Base-by-base conservation (phyloP, 2,329 filamentous ascomycete genomes). In the Colletotrichum liriopes region DNA sequence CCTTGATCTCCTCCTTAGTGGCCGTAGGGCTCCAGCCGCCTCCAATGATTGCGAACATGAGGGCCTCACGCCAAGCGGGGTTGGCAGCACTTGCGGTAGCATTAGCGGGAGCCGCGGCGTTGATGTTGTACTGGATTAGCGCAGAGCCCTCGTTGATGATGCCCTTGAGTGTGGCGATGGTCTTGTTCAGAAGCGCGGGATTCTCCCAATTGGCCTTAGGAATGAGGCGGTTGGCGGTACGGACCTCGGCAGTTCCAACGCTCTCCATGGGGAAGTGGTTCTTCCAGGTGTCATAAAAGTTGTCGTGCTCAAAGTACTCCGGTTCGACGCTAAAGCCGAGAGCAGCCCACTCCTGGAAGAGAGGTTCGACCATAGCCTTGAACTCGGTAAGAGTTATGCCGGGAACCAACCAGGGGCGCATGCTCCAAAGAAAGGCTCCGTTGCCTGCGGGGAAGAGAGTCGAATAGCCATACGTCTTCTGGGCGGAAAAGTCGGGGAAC, bases 1-100 rank as follows among this genome's bases (percentile, higher is more conserved):
- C 23, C 63, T 58, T 65, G 6, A 70, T 49, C 61, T 74, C 73
- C 58, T 73, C 71, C 2, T 26, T 20, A 16, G 73, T 61, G 6
- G 67, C 70, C 20, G 55, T 62, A 2, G 55, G n/a, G 14, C 63
- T 62, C 73, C 71, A 74, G 3, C 55, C 61, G 14, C 60, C 35
- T 16, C 70, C 66, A 55, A 76, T 74, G 73, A 84, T 83, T 60
- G 75, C 75, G 65, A 81, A 81, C 77, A 84, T 77, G 41, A 78
- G 75, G 9, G 81, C 80, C 1, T 81, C 79, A n/a, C 86, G 79
- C 85, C 86, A 88, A 0, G 85, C 86, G 0, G 85, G 86, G 63
- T 83, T 82, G n/a, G 82, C 77, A 7, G 83, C 79, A 26, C 82
- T 84, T 51, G 78, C 76, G 12, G 79, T 65, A 16, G 77, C 64